Percentiles rank a stretch among this genome's conserved stretches.
These are phyloP conservation scores for Lentinula raphanica DNA, from an alignment of 768 basidiomycete genomes.

Conservation along the genomic window DNA sequence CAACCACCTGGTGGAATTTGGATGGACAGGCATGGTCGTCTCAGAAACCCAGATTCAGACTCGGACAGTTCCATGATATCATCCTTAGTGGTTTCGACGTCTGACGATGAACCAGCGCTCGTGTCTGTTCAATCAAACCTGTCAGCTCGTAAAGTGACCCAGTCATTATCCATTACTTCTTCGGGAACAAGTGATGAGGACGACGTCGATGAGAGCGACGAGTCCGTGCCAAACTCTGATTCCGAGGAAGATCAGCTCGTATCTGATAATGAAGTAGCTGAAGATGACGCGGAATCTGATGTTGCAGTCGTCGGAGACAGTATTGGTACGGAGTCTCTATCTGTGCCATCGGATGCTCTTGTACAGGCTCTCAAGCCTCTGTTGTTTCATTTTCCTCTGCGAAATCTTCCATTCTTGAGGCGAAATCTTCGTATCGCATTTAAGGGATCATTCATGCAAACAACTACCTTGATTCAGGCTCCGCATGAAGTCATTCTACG, in stretches of 20 bases:
- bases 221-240: background rate
- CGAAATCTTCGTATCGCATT: constrained; percentile 4
- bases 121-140: background rate
- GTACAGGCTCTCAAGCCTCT: background rate
- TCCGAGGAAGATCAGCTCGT: background rate
- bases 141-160: background rate
- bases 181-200: background rate
- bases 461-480: background rate
- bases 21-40: background rate
- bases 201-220: background rate
- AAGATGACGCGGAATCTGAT: background rate
- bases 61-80: background rate
- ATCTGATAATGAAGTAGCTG: background rate
- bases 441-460: background rate
- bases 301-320: background rate
- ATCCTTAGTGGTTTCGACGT: background rate
- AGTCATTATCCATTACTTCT: no score
- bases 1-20: background rate
- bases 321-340: background rate
- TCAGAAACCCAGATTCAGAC: background rate
- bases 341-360: background rate
- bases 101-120: background rate
- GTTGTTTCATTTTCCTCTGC: background rate
- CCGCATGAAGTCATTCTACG: background rate
- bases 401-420: constrained; percentile 1